Evolutionary conservation across 1,284 basidiomycete genomes (phyloP).

Genomic region (Ceratorhiza oryzae-sativae): DNA sequence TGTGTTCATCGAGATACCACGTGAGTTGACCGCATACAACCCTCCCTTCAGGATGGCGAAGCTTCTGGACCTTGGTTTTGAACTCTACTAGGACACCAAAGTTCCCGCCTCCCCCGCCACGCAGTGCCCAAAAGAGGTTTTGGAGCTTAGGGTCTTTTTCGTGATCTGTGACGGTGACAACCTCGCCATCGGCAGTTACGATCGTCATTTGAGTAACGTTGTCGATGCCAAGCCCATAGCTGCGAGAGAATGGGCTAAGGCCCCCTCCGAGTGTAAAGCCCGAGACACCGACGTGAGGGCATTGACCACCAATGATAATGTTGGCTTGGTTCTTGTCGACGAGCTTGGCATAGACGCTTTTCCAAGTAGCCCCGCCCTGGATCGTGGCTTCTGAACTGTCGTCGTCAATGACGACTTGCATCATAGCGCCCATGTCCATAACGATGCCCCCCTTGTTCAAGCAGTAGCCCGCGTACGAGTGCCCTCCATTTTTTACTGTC

Average conservation of each 20-base stretch:
- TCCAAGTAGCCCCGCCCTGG: constrained; percentile 17
- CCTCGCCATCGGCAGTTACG: constrained; percentile 23
- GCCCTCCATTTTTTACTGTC: constrained; percentile 24
- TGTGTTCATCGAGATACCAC: constrained; percentile 4
- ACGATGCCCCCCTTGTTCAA: constrained; percentile 31
- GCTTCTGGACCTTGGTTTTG: constrained; percentile 7
- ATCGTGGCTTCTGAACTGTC: not conserved
- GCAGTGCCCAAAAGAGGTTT: constrained; percentile 28
- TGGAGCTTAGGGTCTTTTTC: not conserved
- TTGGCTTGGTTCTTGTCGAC: not conserved
- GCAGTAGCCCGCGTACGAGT: constrained; percentile 32
- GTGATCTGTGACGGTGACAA: constrained; percentile 2
- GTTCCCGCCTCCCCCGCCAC: constrained; percentile 31
- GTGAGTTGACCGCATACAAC: constrained; percentile 6
- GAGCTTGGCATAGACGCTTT: constrained; percentile 20
- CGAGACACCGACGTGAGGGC: constrained; percentile 23
- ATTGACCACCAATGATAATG: constrained; percentile 23
- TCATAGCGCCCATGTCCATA: constrained; percentile 27
- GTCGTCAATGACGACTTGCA: not conserved
- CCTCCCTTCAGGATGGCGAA: not conserved
- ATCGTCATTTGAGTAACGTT: constrained; percentile 29
- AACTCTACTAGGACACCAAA: constrained; percentile 28
- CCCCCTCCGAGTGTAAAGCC: constrained; percentile 33
- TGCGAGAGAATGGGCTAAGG: constrained; percentile 29
- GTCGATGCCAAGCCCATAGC: constrained; percentile 29